A percentile compares a stretch with the other conserved stretches of the same genome.
Evolutionary conservation across 805 yeast genomes (phyloP).

Genomic region (Wickerhamomyces canadensis): DNA sequence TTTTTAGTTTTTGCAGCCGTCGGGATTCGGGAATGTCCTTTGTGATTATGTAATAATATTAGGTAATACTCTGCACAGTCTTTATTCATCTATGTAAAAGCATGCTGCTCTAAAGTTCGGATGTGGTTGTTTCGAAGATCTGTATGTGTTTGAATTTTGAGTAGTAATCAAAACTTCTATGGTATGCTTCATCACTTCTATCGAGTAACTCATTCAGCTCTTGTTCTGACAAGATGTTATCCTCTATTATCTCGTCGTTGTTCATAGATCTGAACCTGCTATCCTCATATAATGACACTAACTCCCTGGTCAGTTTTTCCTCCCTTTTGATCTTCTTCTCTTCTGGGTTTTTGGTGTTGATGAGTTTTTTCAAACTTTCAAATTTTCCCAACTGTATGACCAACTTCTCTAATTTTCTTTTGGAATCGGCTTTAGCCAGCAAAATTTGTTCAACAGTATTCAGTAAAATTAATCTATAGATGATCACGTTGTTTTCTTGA

Average conservation of each 20-base stretch:
- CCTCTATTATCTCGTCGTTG: conserved; percentile 15
- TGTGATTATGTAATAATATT: too few species aligned
- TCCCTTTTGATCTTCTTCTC: conserved; percentile 8
- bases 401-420: conserved; percentile 70
- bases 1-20: too few species aligned
- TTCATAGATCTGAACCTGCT: conserved; percentile 34
- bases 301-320: conserved; percentile 31
- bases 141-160: conserved; percentile 29
- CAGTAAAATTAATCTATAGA: conserved; percentile 70
- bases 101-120: too few species aligned
- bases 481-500: conserved; percentile 75
- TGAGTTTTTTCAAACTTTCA: conserved; percentile 35
- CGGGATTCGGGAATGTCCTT: too few species aligned
- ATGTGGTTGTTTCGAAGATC: conserved; percentile 33
- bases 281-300: conserved; percentile 35
- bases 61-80: too few species aligned
- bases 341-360: conserved; percentile 14
- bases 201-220: conserved; percentile 49
- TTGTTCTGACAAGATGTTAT: conserved; percentile 18
- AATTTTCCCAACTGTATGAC: conserved; percentile 66
- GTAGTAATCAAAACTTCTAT: conserved; percentile 17
- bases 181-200: conserved; percentile 40
- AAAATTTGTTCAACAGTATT: conserved; percentile 83
- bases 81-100: too few species aligned
- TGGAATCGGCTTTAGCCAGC: conserved; percentile 71